Evolutionary conservation across 1,284 basidiomycete species (phyloP), one percentile per base, ranked within the genome.

Genomic region (Cryptococcus neoformans): DNA sequence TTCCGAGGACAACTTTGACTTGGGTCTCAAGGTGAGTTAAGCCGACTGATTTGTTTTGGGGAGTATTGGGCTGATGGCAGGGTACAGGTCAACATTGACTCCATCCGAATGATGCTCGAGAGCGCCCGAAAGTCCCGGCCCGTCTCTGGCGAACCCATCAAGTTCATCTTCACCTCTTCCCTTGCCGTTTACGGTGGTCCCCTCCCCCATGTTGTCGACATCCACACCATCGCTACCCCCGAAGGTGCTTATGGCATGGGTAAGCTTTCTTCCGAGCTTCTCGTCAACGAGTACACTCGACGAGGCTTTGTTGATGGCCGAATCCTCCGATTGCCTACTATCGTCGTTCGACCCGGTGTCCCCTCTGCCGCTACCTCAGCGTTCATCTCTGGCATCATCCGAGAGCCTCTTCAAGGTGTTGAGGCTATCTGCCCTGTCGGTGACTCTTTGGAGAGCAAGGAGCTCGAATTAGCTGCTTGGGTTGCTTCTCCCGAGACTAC

Each of bases 141-240:
- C 10, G 41, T 59, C 10, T 54, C 59, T 2, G 56, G 60, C 51
- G 53, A 66, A 21, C 67, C 72, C 7, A 64, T 83, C 66, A 83
- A 82, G 62, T 85, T 85, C 76, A 80, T 87, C 63, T 85, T 85
- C 73, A 81, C 84, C 0, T 85, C 84, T 0, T 84, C 82, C 3
- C 76, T 85, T n/a, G 84, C 84, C 35, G 84, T 86, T 1, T 86
- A 84, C 65, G 84, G 84, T 57, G 84, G 84, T 4, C 81, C 82
- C 57, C 72, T 84, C n/a, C 83, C 83, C 8, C 73, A 81, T 12
- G 70, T 83, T 34, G 77, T 85, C 17, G 77, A 74, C 4, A 78
- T 81, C 8, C 72, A 78, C 14, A 85, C 83, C 3, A 81, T 83
- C 54, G 80, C 84, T 7, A 83, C 81, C 0, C 84, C 84, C 11